phyloP scores from a whole-genome alignment of 169 alveolate species.

The Eimeria acervulina region DNA sequence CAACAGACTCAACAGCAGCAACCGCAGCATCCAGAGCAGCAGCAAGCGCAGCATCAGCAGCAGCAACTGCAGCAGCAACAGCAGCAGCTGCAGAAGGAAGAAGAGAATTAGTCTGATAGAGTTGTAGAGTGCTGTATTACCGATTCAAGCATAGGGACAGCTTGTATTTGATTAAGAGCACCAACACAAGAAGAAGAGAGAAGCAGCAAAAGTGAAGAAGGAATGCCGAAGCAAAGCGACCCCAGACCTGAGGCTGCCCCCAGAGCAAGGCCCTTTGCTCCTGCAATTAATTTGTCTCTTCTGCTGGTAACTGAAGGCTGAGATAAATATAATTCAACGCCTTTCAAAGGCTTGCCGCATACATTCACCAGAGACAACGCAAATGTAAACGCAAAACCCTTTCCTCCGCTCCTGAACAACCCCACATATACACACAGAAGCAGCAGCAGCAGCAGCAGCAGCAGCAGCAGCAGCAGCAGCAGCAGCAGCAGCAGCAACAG shows the following conservation, averaged over 20 bases:
- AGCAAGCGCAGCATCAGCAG: constrained; percentile 5
- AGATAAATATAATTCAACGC: constrained; percentile 28
- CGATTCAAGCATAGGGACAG: constrained; percentile 83
- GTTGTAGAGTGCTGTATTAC: constrained; percentile 4
- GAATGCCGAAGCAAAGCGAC: constrained; percentile 74
- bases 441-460: background rate
- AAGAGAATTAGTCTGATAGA: too few species aligned
- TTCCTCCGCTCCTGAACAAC: constrained; percentile 71
- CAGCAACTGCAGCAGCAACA: background rate
- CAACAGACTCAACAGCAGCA: background rate
- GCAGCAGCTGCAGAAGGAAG: too few species aligned
- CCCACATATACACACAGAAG: background rate
- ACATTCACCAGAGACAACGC: constrained; percentile 73
- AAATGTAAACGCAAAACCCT: constrained; percentile 75
- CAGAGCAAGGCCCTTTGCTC: constrained; percentile 15
- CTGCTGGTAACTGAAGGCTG: constrained; percentile 5
- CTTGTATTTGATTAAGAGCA: constrained; percentile 81
- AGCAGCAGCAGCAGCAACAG: too few species aligned
- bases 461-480: too few species aligned
- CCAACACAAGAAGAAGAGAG: constrained; percentile 81
- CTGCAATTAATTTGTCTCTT: constrained; percentile 61
- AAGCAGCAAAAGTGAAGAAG: constrained; percentile 72
- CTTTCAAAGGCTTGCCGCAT: constrained; percentile 80
- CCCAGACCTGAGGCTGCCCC: constrained; percentile 80
- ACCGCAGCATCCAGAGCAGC: background rate